These are phyloP conservation scores for Hevea brasiliensis DNA, from an alignment of 345 rosid species.

Conservation along the genomic window DNA sequence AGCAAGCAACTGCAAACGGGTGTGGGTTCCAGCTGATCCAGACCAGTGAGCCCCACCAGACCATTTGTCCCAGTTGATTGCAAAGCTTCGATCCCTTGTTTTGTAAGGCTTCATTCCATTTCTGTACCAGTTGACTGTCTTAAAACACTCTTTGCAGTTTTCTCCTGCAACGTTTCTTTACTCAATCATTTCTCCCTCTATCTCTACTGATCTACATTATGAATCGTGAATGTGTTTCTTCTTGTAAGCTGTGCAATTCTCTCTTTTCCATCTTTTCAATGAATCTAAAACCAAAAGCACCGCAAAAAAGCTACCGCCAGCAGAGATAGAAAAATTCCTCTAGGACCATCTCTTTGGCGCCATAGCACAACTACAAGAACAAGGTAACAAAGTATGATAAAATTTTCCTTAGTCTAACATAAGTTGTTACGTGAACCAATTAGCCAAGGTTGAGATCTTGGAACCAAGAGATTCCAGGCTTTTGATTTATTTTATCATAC, in stretches of 20 bases:
- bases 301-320: not conserved
- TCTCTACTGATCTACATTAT: slow-evolving; percentile 3
- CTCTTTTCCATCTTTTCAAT: slow-evolving; percentile 19
- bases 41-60: not conserved
- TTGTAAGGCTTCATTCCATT: not conserved
- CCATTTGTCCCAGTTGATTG: slow-evolving; percentile 3
- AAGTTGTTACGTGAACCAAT: too few species aligned
- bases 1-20: slow-evolving; percentile 19
- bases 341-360: not conserved
- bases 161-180: slow-evolving; percentile 22
- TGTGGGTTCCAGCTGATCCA: too few species aligned
- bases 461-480: too few species aligned
- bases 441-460: too few species aligned
- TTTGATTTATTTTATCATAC: too few species aligned
- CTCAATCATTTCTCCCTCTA: slow-evolving; percentile 20
- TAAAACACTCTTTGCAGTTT: too few species aligned
- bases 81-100: not conserved
- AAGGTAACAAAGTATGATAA: too few species aligned
- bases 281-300: slow-evolving; percentile 7
- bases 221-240: slow-evolving; percentile 3
- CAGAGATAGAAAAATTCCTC: not conserved
- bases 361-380: too few species aligned
- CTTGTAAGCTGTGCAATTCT: slow-evolving; percentile 6
- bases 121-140: not conserved
- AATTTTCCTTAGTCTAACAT: too few species aligned